phyloP scores from a whole-genome alignment of 2,329 filamentous ascomycete species.

The Scedosporium apiospermum region DNA sequence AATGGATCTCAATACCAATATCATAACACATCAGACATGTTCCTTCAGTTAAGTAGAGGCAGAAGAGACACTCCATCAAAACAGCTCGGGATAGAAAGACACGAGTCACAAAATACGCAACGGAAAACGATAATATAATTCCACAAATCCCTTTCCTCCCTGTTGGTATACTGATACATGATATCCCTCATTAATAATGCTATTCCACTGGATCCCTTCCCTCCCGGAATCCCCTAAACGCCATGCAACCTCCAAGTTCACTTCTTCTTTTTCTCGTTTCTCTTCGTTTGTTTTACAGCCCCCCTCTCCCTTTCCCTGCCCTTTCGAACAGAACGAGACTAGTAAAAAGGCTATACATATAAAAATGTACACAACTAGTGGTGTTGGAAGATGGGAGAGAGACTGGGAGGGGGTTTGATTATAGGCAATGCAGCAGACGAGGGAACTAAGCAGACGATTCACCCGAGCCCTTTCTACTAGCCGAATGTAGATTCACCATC shows the following conservation, averaged over 20 bases:
- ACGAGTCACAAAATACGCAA: not conserved
- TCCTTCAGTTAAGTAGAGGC: too few species aligned
- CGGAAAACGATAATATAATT: not conserved
- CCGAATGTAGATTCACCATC: conserved; percentile 39
- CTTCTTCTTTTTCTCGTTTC: not conserved
- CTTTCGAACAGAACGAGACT: not conserved
- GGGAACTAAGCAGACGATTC: not conserved
- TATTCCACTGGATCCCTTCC: not conserved
- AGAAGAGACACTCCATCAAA: too few species aligned
- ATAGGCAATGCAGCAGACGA: not conserved
- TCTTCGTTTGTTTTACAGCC: not conserved
- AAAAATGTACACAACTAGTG: not conserved
- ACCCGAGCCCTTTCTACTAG: conserved; percentile 12
- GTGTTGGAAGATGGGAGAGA: not conserved
- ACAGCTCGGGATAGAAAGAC: too few species aligned
- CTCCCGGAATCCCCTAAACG: not conserved
- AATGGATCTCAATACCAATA: too few species aligned
- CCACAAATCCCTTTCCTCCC: not conserved
- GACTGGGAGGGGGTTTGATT: not conserved
- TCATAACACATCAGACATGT: too few species aligned
- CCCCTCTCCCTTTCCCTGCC: not conserved
- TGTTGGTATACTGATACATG: not conserved
- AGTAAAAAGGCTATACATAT: not conserved
- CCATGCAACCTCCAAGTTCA: not conserved
- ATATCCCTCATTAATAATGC: not conserved